Percentiles rank a stretch among this genome's conserved stretches.
Conservation (phyloP, 116 monocot species). For the Cymodocea nodosa region DNA sequence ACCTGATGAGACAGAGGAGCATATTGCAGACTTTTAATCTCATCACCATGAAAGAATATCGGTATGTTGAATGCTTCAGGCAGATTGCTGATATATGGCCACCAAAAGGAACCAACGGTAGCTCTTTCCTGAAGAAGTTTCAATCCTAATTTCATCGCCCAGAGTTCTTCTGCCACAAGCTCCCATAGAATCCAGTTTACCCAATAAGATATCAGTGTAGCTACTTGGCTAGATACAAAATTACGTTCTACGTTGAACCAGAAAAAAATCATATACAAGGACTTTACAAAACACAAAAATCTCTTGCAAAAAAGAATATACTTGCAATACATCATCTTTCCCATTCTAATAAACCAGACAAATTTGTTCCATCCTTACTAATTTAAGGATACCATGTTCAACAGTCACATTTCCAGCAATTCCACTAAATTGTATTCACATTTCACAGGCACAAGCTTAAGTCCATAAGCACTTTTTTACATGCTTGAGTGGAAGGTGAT, state of each 20-base stretch:
- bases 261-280: not conserved
- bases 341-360: too few species aligned
- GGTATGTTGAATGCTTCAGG: slow-evolving; percentile 74
- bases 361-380: not conserved
- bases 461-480: too few species aligned
- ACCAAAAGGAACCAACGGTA: slow-evolving; percentile 70
- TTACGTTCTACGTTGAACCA: not conserved
- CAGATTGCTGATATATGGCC: slow-evolving; percentile 94
- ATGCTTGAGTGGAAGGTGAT: not conserved
- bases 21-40: slow-evolving; percentile 84
- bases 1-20: slow-evolving; percentile 92
- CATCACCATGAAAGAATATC: slow-evolving; percentile 87
- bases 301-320: too few species aligned
- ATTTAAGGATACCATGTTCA: too few species aligned
- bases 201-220: slow-evolving; percentile 18
- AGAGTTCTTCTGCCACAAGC: slow-evolving; percentile 94
- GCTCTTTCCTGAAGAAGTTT: slow-evolving; percentile 94
- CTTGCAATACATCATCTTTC: too few species aligned
- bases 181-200: slow-evolving; percentile 50
- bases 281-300: too few species aligned
- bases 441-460: too few species aligned
- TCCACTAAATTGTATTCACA: too few species aligned
- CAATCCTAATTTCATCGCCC: slow-evolving; percentile 93
- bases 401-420: too few species aligned
- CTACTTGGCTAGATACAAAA: not conserved